Conservation (phyloP, 495 filamentous ascomycete genomes). For the Daldinia concentrica region DNA sequence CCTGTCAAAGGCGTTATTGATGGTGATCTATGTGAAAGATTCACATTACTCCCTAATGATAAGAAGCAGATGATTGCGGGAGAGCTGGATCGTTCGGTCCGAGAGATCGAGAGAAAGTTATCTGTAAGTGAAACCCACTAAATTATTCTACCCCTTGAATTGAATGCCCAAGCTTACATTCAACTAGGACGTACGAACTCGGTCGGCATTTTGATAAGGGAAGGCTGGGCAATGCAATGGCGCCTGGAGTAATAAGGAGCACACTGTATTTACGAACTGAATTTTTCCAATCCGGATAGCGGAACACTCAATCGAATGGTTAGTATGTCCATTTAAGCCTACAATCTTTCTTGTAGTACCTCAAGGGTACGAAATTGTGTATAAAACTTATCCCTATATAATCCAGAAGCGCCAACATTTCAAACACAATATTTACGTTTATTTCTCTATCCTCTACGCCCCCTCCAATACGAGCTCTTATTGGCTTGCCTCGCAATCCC, state of each 20-base stretch:
- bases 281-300: constrained; percentile 3
- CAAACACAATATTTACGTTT: not conserved
- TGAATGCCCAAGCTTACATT: constrained; percentile 34
- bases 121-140: constrained; percentile 66
- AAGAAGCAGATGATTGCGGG: constrained; percentile 94
- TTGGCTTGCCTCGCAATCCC: constrained; percentile 46
- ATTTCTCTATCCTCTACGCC: constrained; percentile 20
- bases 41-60: constrained; percentile 79
- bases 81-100: constrained; percentile 87
- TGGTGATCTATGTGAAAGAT: constrained; percentile 97
- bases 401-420: constrained; percentile 6
- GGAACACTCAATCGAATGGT: constrained; percentile 18
- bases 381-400: constrained; percentile 30
- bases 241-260: constrained; percentile 17
- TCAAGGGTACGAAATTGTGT: constrained; percentile 20
- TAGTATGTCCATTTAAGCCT: constrained; percentile 15
- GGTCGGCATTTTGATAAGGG: constrained; percentile 76
- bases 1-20: constrained; percentile 97
- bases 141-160: not conserved
- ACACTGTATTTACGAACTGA: constrained; percentile 20
- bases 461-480: constrained; percentile 23
- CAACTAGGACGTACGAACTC: constrained; percentile 81
- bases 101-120: constrained; percentile 95
- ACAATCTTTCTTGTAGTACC: constrained; percentile 7
- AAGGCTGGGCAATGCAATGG: constrained; percentile 20